A percentile compares a stretch with the other conserved stretches of the same genome.
phyloP scores from a whole-genome alignment of 345 rosid genomes.

The Ceriops tagal region DNA sequence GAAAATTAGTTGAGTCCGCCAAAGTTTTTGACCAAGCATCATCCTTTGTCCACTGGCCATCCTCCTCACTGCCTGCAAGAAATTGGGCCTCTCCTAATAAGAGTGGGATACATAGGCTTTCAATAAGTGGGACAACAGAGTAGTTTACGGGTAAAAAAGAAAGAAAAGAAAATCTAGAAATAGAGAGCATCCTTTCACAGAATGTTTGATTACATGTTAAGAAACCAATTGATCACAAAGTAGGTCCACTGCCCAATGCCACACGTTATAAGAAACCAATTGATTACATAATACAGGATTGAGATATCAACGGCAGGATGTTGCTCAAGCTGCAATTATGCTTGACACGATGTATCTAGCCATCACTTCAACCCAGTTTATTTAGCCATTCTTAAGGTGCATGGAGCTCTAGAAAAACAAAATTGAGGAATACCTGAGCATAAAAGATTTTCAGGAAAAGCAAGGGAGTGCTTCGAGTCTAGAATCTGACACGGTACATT shows the following conservation, averaged over 20 bases:
- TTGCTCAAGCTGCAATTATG: neutral
- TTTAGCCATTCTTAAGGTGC: neutral
- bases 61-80: slow-evolving; percentile 39
- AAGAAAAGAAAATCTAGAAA: neutral
- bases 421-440: slow-evolving; percentile 41
- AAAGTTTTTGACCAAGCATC: slow-evolving; percentile 23
- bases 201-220: neutral
- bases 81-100: neutral
- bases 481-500: slow-evolving; percentile 30
- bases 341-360: neutral
- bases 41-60: slow-evolving; percentile 24
- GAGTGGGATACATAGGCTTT: neutral
- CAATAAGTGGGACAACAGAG: neutral
- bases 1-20: slow-evolving; percentile 16
- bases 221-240: neutral
- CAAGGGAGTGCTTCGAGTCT: slow-evolving; percentile 25
- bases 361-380: neutral
- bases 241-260: neutral
- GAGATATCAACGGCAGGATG: neutral
- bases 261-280: neutral
- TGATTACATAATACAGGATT: neutral
- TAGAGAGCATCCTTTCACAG: too few relatives aligned
- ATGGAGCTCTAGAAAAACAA: neutral
- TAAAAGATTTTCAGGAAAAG: slow-evolving; percentile 33
- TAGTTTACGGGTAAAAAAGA: neutral